Conservation (phyloP, 2,329 filamentous ascomycete species). For the Metarhizium brunneum region DNA sequence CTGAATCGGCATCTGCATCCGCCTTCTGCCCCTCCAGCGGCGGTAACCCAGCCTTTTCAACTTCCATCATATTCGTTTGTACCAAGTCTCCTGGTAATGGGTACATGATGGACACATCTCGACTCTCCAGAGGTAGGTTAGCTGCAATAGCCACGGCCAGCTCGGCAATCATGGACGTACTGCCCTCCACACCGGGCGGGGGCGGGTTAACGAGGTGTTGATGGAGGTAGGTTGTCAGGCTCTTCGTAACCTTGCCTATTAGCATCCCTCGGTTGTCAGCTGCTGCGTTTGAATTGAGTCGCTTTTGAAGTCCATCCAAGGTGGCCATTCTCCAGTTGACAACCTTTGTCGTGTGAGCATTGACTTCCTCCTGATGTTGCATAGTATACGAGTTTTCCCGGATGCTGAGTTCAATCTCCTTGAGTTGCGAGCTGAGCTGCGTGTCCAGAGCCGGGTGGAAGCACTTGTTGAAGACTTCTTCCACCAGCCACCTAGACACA, state of each 20-base stretch:
- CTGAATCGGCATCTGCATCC: slow-evolving; percentile 19
- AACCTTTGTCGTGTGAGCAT: slow-evolving; percentile 78
- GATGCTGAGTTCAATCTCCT: slow-evolving; percentile 81
- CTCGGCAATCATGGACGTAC: slow-evolving; percentile 86
- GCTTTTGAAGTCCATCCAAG: slow-evolving; percentile 74
- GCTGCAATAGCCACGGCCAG: slow-evolving; percentile 76
- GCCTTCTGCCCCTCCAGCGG: slow-evolving; percentile 41
- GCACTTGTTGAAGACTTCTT: slow-evolving; percentile 82
- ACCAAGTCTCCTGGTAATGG: slow-evolving; percentile 68
- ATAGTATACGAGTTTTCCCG: slow-evolving; percentile 65
- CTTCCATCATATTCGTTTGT: slow-evolving; percentile 70
- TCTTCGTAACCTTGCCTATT: slow-evolving; percentile 58
- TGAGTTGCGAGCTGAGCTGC: slow-evolving; percentile 66
- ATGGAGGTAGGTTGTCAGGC: slow-evolving; percentile 60
- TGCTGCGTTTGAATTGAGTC: slow-evolving; percentile 56
- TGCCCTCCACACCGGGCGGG: slow-evolving; percentile 74
- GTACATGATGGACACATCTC: slow-evolving; percentile 83
- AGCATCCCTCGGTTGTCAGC: slow-evolving; percentile 59
- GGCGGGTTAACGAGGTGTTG: slow-evolving; percentile 68
- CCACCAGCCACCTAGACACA: slow-evolving; percentile 81
- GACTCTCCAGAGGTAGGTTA: slow-evolving; percentile 81
- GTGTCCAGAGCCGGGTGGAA: slow-evolving; percentile 86
- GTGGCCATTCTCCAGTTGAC: slow-evolving; percentile 91
- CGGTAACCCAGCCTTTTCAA: slow-evolving; percentile 65
- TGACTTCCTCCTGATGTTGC: slow-evolving; percentile 76